Percentiles rank a stretch among this genome's conserved stretches.
Conservation (phyloP, 768 basidiomycete genomes). For the Auriscalpium orientale region DNA sequence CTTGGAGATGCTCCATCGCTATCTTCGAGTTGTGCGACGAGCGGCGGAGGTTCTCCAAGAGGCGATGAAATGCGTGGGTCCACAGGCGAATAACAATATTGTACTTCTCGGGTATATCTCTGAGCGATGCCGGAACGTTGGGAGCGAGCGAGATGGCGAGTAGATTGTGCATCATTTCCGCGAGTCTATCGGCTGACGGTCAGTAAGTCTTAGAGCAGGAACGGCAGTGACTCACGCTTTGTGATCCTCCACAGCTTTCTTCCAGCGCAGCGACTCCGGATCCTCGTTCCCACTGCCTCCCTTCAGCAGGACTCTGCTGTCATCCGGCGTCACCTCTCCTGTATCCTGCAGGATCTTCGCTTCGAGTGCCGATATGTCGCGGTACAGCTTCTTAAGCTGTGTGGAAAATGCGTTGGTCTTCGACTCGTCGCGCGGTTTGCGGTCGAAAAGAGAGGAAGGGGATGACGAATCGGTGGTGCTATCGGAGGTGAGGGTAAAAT, state of each 20-base stretch:
- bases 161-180: slow-evolving; percentile 85
- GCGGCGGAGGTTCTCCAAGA: slow-evolving; percentile 85
- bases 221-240: slow-evolving; percentile 52
- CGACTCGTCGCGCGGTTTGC: slow-evolving; percentile 36
- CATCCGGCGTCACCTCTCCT: slow-evolving; percentile 43
- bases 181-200: slow-evolving; percentile 50
- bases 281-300: slow-evolving; percentile 41
- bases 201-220: slow-evolving; percentile 5
- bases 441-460: slow-evolving; percentile 63
- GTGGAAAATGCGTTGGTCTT: slow-evolving; percentile 61
- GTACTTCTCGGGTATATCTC: slow-evolving; percentile 87
- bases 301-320: slow-evolving; percentile 29
- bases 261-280: slow-evolving; percentile 69
- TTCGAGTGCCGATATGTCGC: slow-evolving; percentile 75
- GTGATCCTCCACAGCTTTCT: slow-evolving; percentile 65
- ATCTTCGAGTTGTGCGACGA: slow-evolving; percentile 62
- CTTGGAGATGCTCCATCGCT: slow-evolving; percentile 87
- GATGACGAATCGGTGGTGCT: slow-evolving; percentile 66
- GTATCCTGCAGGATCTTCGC: slow-evolving; percentile 61
- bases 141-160: slow-evolving; percentile 82
- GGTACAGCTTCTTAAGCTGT: slow-evolving; percentile 78
- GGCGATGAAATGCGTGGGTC: slow-evolving; percentile 84
- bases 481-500: slow-evolving; percentile 61
- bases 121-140: slow-evolving; percentile 79
- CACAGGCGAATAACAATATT: slow-evolving; percentile 93